Evolutionary conservation across 179 eudicot genomes (phyloP), one percentile per base, ranked within the genome.

Genomic region (Sideroxylon spinosum): DNA sequence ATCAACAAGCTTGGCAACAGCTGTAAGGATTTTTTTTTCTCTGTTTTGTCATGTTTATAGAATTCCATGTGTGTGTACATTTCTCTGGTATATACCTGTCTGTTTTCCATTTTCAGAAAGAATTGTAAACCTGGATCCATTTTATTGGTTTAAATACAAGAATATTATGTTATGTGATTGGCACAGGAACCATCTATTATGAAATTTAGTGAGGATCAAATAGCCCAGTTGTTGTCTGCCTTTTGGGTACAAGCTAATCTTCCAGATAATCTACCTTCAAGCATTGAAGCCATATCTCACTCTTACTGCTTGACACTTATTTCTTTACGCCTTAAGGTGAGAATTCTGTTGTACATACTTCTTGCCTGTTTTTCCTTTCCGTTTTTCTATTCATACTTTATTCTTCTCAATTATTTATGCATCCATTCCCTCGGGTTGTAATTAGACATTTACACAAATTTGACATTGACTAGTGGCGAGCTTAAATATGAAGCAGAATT

Each of bases 281-380:
- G 92, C 78, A 80, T 89, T 83, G 99, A 94, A 88, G 98, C 98
- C 79, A 89, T 95, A 16, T 90, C 93, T 73, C 94, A 92, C 71
- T 93, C 99, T 48, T 95, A 88, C 84, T 89, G 92, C 83, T 85
- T 92, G 76, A 89, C 90, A 3, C 96, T 95, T 78, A 81, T 89
- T 80, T 94, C 92, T 64, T 85, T 87, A 55, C 90, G 86, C 81
- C 85, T 87, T 53, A 91, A 85, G 94, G 99, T 95, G 77, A 84
- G 68, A n/a, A 71, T 37, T 62, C 69, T 22, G 60, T 13, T 28
- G 23, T 19, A 11, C 44, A 70, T 74, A 37, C 44, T 37, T 37
- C 44, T 37, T 37, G 5, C 5, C 44, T 37, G 44, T 37, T 3
- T 37, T 37, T 37, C 44, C 44, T 37, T 37, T 37, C 44, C 0